Evolutionary conservation across 75 land plant genomes (phyloP).

Genomic region (Ceratopteris richardii): DNA sequence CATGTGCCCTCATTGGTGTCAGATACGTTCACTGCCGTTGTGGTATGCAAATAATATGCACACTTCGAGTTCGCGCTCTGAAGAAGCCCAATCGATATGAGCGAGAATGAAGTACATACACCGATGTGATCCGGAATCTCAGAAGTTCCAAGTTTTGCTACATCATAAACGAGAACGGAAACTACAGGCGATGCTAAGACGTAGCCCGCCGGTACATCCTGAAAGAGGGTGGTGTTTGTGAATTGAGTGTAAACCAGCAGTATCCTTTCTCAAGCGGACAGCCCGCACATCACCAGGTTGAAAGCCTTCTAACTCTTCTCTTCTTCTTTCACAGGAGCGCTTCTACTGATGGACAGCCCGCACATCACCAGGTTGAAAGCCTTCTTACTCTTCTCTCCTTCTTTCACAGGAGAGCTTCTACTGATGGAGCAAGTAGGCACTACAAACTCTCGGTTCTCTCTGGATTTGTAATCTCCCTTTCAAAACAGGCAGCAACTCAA

Average conservation of each 20-base stretch:
- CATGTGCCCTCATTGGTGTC: constrained; percentile 34
- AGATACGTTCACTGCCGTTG: not conserved
- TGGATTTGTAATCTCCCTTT: no score
- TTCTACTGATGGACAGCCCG: no score
- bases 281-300: no score
- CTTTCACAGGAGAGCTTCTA: no score
- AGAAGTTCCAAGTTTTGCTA: constrained; percentile 36
- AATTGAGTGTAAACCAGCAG: constrained; percentile 70
- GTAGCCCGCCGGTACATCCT: constrained; percentile 33
- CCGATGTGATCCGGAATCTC: constrained; percentile 25
- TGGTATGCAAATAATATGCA: constrained; percentile 32
- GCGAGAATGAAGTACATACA: constrained; percentile 11
- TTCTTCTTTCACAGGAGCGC: no score
- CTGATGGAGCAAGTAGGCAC: no score
- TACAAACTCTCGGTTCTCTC: no score
- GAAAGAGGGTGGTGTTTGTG: constrained; percentile 45
- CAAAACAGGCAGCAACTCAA: no score
- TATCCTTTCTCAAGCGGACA: constrained; percentile 43
- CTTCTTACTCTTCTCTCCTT: no score
- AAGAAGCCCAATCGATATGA: constrained; percentile 39
- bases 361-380: no score
- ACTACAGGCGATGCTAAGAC: constrained; percentile 44
- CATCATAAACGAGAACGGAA: constrained; percentile 58
- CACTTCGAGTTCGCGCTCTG: constrained; percentile 32
- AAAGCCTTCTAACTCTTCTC: no score